Percentiles rank a stretch among this genome's conserved stretches.
phyloP scores from a whole-genome alignment of 73 alveolate genomes.

The Paramecium sexaurelia region DNA sequence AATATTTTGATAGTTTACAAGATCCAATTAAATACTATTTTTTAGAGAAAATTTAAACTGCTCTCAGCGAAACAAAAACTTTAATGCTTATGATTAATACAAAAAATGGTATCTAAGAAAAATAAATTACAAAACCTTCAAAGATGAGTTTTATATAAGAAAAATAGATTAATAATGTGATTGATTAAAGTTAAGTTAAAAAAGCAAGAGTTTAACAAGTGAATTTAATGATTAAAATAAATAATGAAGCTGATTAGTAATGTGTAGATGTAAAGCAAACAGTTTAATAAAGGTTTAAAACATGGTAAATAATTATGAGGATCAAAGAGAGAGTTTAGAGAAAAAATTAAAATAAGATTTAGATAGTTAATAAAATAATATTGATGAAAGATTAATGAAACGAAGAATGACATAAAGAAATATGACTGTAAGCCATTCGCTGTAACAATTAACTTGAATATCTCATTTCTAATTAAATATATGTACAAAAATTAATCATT shows the following conservation, averaged over 20 bases:
- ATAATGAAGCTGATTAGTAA: constrained; percentile 19
- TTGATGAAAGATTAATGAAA: background rate
- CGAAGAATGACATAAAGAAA: background rate
- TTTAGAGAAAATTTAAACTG: constrained; percentile 24
- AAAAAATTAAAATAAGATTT: background rate
- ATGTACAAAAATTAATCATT: background rate
- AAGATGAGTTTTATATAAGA: background rate
- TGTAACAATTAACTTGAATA: constrained; percentile 9
- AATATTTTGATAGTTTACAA: background rate
- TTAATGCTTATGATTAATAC: background rate
- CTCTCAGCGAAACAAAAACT: background rate
- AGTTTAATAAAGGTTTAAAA: background rate
- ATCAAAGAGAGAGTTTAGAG: background rate
- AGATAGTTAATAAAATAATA: background rate
- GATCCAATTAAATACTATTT: constrained; percentile 46
- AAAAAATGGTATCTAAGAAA: background rate
- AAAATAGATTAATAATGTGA: background rate
- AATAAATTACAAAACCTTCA: background rate
- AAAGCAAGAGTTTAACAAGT: constrained; percentile 14
- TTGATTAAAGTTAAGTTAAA: background rate
- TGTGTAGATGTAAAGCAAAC: background rate
- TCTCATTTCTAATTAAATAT: background rate
- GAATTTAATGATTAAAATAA: background rate
- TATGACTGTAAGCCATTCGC: constrained; percentile 21
- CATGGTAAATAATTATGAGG: background rate